These are phyloP conservation scores for Clonostachys solani DNA, from an alignment of 2,329 filamentous ascomycete species.

Conservation along the genomic window DNA sequence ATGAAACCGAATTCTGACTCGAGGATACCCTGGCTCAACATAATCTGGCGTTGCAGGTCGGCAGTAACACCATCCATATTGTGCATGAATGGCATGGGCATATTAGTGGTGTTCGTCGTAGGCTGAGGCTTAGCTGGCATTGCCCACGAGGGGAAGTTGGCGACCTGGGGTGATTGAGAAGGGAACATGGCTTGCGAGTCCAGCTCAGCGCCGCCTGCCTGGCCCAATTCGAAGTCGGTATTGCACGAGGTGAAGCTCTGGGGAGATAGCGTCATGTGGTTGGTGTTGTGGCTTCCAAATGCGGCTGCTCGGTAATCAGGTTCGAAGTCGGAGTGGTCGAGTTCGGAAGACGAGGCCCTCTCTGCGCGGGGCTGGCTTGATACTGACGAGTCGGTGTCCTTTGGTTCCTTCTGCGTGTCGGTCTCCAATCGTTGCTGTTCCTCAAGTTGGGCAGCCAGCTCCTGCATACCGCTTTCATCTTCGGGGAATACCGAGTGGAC, in stretches of 20 bases:
- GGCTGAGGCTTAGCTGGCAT: slow-evolving; percentile 11
- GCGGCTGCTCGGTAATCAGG: slow-evolving; percentile 47
- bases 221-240: slow-evolving; percentile 29
- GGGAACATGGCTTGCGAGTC: slow-evolving; percentile 26
- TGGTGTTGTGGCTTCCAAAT: slow-evolving; percentile 31
- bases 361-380: slow-evolving; percentile 18
- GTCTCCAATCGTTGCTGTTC: slow-evolving; percentile 37
- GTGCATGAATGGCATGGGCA: slow-evolving; percentile 21
- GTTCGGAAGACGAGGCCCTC: slow-evolving; percentile 49
- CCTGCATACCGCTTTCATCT: slow-evolving; percentile 52
- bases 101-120: slow-evolving; percentile 3
- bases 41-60: neutral
- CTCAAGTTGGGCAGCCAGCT: slow-evolving; percentile 51
- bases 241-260: slow-evolving; percentile 39
- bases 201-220: slow-evolving; percentile 23
- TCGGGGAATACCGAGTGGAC: slow-evolving; percentile 57
- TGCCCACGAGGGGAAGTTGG: slow-evolving; percentile 23
- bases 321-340: slow-evolving; percentile 52
- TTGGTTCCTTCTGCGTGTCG: slow-evolving; percentile 21
- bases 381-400: slow-evolving; percentile 21
- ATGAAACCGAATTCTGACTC: slow-evolving; percentile 49
- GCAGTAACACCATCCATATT: slow-evolving; percentile 36
- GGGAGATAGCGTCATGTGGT: slow-evolving; percentile 45
- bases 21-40: slow-evolving; percentile 35
- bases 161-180: slow-evolving; percentile 24